Evolutionary conservation across 768 basidiomycete genomes (phyloP).

Genomic region (Lactarius vividus): DNA sequence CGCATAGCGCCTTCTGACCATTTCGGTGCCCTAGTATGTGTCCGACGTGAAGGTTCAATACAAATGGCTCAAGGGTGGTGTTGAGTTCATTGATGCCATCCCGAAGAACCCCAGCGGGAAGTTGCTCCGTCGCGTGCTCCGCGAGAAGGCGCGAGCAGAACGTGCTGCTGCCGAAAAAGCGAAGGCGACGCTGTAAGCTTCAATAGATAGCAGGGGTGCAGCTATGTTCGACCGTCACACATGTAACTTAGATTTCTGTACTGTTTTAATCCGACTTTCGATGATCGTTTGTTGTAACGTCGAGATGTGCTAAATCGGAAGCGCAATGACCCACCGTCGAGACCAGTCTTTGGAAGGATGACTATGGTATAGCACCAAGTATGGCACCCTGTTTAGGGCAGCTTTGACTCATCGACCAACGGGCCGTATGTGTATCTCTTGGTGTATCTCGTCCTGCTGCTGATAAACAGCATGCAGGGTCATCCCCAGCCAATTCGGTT

Average conservation of each 20-base stretch:
- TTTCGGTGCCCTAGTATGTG: constrained; percentile 29
- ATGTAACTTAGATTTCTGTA: background rate
- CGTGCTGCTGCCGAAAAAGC: constrained; percentile 16
- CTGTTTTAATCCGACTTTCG: background rate
- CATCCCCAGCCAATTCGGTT: too few relatives aligned
- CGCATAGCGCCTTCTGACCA: background rate
- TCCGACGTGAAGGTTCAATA: constrained; percentile 36
- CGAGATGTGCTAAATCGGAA: background rate
- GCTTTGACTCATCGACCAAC: too few relatives aligned
- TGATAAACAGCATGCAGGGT: too few relatives aligned
- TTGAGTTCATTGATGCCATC: constrained; percentile 39
- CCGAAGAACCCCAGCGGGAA: constrained; percentile 37
- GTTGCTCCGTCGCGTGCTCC: constrained; percentile 32
- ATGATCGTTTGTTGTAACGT: background rate
- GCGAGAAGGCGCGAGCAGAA: constrained; percentile 28
- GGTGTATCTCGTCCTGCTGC: too few relatives aligned
- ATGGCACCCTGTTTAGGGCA: too few relatives aligned
- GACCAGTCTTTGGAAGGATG: background rate
- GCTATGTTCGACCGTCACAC: background rate
- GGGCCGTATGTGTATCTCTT: too few relatives aligned
- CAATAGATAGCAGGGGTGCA: background rate
- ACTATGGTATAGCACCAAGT: background rate
- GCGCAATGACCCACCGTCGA: background rate
- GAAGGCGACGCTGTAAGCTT: constrained; percentile 12
- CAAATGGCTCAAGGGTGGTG: constrained; percentile 39